Percentiles rank a stretch among this genome's conserved stretches.
These are phyloP conservation scores for Blastocystis sp. DNA, from an alignment of 352 stramenopile genomes.

Conservation along the genomic window DNA sequence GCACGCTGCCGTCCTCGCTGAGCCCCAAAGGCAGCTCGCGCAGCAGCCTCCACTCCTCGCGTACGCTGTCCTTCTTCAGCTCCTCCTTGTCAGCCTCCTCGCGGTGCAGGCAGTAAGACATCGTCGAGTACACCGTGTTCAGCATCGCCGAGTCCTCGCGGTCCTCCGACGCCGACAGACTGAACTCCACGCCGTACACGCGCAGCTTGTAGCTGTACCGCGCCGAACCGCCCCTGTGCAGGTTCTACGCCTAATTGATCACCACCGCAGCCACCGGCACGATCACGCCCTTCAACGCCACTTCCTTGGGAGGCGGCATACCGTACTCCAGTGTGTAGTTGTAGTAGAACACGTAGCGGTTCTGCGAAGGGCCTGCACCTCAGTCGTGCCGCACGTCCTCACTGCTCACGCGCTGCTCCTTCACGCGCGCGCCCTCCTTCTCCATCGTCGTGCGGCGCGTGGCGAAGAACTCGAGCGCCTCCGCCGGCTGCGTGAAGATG, in stretches of 20 bases:
- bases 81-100: neutral
- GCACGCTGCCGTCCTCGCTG: neutral
- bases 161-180: neutral
- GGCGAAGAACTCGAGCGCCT: constrained; percentile 43
- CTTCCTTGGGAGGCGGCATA: neutral
- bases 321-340: neutral
- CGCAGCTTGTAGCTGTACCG: neutral
- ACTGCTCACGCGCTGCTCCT: constrained; percentile 53
- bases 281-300: neutral
- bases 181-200: neutral
- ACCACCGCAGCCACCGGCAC: neutral
- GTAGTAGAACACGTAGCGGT: constrained; percentile 65
- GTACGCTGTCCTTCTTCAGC: neutral
- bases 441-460: neutral
- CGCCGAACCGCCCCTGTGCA: neutral
- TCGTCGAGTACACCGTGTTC: neutral
- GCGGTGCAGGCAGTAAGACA: neutral
- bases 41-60: neutral
- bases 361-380: constrained; percentile 29
- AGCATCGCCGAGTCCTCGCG: neutral
- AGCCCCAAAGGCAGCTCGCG: neutral
- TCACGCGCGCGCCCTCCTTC: constrained; percentile 4
- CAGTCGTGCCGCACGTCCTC: neutral
- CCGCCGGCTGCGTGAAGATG: neutral
- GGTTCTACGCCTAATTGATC: neutral